These are phyloP conservation scores for Jackrogersella minutella DNA, from an alignment of 495 filamentous ascomycete species.

Conservation along the genomic window DNA sequence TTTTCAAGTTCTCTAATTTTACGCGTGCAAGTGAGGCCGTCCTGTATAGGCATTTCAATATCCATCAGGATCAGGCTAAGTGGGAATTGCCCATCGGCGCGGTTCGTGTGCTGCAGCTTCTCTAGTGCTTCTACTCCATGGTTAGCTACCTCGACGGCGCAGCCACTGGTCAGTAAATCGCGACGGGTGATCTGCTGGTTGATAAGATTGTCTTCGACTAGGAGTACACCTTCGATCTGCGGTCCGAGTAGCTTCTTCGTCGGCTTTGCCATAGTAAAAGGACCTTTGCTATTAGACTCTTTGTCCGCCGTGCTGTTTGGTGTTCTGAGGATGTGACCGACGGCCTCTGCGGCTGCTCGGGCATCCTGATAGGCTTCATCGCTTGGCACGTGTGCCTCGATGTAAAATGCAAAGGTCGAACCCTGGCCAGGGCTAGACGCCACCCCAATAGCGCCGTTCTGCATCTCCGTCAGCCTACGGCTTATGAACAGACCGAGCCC, in stretches of 20 bases:
- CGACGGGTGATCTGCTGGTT: conserved; percentile 78
- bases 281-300: conserved; percentile 14
- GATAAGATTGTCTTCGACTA: conserved; percentile 88
- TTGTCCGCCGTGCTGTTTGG: background rate
- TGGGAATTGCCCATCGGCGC: conserved; percentile 50
- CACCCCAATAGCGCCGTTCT: conserved; percentile 86
- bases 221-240: conserved; percentile 58
- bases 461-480: conserved; percentile 76
- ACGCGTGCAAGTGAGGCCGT: conserved; percentile 74
- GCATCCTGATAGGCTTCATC: conserved; percentile 31
- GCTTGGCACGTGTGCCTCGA: conserved; percentile 47
- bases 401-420: conserved; percentile 85
- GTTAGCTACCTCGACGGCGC: conserved; percentile 73
- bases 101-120: conserved; percentile 51
- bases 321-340: conserved; percentile 31
- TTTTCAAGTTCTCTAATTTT: conserved; percentile 72
- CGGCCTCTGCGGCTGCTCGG: conserved; percentile 31
- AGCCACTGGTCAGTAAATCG: conserved; percentile 73
- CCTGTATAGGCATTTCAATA: conserved; percentile 88
- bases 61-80: conserved; percentile 78
- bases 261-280: conserved; percentile 38
- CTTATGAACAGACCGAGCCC: conserved; percentile 86
- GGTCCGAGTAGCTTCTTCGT: conserved; percentile 33
- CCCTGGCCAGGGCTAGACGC: conserved; percentile 73
- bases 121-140: conserved; percentile 81